A percentile compares a stretch with the other conserved stretches of the same genome.
Evolutionary conservation across 2,329 filamentous ascomycete species (phyloP).

Genomic region (Pyrenophora seminiperda): DNA sequence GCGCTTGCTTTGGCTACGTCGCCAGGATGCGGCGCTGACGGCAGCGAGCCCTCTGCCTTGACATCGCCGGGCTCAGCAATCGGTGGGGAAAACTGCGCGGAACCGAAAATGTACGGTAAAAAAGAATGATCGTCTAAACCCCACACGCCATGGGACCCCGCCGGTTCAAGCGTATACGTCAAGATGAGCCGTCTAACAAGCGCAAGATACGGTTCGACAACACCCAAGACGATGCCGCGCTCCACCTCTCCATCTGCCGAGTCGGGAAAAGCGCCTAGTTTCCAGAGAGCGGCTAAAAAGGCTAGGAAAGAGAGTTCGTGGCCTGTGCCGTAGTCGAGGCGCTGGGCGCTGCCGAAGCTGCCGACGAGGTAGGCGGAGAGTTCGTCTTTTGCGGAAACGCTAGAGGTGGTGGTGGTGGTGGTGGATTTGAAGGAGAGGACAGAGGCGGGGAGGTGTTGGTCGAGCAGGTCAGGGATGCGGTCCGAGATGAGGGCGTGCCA

Average conservation of each 20-base stretch:
- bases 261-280: conserved; percentile 77
- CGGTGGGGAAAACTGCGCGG: conserved; percentile 82
- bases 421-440: conserved; percentile 49
- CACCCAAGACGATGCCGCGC: conserved; percentile 77
- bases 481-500: conserved; percentile 77
- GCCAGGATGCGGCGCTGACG: conserved; percentile 68
- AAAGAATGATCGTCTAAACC: conserved; percentile 98
- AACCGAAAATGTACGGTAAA: conserved; percentile 91
- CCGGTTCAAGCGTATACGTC: conserved; percentile 91
- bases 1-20: conserved; percentile 60
- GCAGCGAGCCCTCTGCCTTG: conserved; percentile 78
- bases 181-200: conserved; percentile 83
- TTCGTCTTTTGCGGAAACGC: conserved; percentile 65
- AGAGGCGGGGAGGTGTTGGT: conserved; percentile 59
- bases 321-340: conserved; percentile 93
- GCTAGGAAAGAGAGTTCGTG: conserved; percentile 95
- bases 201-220: conserved; percentile 84
- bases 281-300: conserved; percentile 90
- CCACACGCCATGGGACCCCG: conserved; percentile 97
- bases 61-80: conserved; percentile 63
- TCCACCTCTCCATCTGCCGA: conserved; percentile 64
- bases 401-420: no score
- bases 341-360: conserved; percentile 83
- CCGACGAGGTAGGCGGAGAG: conserved; percentile 80
- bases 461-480: conserved; percentile 61